Base-by-base conservation (phyloP, 2,329 filamentous ascomycete genomes). In the Fusarium acutatum region DNA sequence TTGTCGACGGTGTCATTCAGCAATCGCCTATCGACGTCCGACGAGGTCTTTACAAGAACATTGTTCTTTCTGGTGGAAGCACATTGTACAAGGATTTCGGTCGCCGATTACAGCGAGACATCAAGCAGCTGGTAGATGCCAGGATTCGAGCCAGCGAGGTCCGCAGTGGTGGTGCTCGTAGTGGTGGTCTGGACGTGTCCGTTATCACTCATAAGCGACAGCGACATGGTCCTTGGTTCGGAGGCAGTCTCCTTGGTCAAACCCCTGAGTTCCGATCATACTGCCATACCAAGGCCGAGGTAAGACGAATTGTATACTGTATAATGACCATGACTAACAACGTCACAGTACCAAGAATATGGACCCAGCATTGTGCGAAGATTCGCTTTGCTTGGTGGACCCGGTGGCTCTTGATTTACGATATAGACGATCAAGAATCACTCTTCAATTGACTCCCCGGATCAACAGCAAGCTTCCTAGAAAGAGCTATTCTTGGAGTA, bases 11-110 rank as follows among this genome's bases (percentile, higher is more conserved):
- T 64, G 96, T 98, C 73, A 99, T 99, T 78, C 96, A 99, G 84
- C 96, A 95, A 64, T 97, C 96, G 38, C 96, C 96, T 46, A 99
- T 99, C 78, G 96, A 99, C 81, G 97, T 99, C 50, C 93, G 96
- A 80, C 91, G 96, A 84, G 96, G 96, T 46, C 88, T 99, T 41
- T 99, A 99, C 90, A 99, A 99, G 91, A 99, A 99, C 85, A 99
- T 99, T 84, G 96, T 99, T 40, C 88, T 99, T 41, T 98, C 96
- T 7, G 96, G 96, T 81, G 96, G 96, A 78, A 98, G 95, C 77
- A 99, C 96, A 28, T 87, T 99, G 71, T 99, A 98, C 90, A 98
- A 98, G 85, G 95, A 99, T 84, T 99, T 99, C 84, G 96, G 96
- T 32, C 91, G 96, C 75, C 91, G 96, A 81, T 88, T 99, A 86